These are phyloP conservation scores for Pleurotus cornucopiae DNA, from an alignment of 768 basidiomycete species.

Conservation along the genomic window DNA sequence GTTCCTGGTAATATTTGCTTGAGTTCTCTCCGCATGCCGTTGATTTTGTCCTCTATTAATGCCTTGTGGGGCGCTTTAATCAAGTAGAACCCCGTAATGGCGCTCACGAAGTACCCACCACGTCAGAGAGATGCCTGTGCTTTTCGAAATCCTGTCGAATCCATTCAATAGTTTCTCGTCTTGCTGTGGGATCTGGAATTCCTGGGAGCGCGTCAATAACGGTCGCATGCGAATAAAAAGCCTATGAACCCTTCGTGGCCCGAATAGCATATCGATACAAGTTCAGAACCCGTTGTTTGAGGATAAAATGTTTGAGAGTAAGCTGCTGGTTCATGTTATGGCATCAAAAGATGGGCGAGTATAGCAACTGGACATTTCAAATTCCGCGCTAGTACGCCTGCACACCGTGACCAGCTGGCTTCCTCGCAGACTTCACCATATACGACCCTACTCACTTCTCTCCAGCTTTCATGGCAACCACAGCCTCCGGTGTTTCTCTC, in stretches of 20 bases:
- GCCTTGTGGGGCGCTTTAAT: slow-evolving; percentile 29
- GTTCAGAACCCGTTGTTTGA: slow-evolving; percentile 53
- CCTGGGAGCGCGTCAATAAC: slow-evolving; percentile 29
- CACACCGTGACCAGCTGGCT: not conserved
- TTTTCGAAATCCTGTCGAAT: slow-evolving; percentile 70
- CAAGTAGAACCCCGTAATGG: too few species aligned
- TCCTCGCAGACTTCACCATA: not conserved
- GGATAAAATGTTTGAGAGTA: slow-evolving; percentile 73
- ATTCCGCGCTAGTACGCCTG: slow-evolving; percentile 9
- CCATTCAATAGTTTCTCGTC: slow-evolving; percentile 68
- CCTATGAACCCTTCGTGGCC: slow-evolving; percentile 53
- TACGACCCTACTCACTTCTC: slow-evolving; percentile 4
- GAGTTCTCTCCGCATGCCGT: slow-evolving; percentile 54
- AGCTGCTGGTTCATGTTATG: slow-evolving; percentile 18
- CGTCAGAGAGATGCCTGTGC: slow-evolving; percentile 51
- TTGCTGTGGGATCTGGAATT: slow-evolving; percentile 56
- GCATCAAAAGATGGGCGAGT: slow-evolving; percentile 2
- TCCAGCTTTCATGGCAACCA: not conserved
- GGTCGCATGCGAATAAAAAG: not conserved
- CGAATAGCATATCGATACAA: slow-evolving; percentile 70
- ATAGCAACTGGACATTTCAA: slow-evolving; percentile 11
- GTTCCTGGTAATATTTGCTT: slow-evolving; percentile 48
- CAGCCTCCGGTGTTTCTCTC: not conserved
- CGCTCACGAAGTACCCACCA: slow-evolving; percentile 32
- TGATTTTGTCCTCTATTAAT: slow-evolving; percentile 59